Conservation (phyloP, 2,329 filamentous ascomycete genomes). For the Lithohypha guttulata region DNA sequence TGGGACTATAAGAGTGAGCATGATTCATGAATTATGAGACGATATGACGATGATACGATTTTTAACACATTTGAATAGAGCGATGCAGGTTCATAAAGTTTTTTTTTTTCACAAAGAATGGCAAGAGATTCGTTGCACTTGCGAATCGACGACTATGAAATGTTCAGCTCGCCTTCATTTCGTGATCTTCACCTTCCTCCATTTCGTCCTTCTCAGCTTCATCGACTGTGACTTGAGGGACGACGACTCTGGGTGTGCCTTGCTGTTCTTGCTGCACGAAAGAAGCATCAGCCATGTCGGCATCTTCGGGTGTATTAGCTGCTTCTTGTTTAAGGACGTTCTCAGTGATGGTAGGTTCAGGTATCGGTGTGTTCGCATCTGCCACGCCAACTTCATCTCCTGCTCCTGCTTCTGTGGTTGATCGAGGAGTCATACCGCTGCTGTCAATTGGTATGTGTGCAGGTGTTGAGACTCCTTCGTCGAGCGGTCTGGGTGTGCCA, state of each 20-base stretch:
- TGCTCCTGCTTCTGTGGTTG: conserved; percentile 19
- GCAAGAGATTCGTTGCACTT: no score
- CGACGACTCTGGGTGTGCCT: no score
- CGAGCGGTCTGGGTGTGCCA: conserved; percentile 41
- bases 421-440: conserved; percentile 25
- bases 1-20: no score
- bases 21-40: no score
- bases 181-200: neutral
- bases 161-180: no score
- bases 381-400: neutral
- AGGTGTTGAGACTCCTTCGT: conserved; percentile 29
- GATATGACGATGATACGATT: no score
- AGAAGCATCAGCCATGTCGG: neutral
- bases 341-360: neutral
- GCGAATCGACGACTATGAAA: no score
- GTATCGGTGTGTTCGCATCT: neutral
- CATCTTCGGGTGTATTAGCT: neutral
- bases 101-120: no score
- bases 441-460: conserved; percentile 15
- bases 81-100: no score
- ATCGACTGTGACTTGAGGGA: conserved; percentile 3
- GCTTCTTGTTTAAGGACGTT: neutral
- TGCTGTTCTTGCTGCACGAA: neutral
- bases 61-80: no score
- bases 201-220: conserved; percentile 1